A percentile compares a stretch with the other conserved stretches of the same genome.
phyloP scores from a whole-genome alignment of 1,139 yeast species.

The Taphrina pruni region DNA sequence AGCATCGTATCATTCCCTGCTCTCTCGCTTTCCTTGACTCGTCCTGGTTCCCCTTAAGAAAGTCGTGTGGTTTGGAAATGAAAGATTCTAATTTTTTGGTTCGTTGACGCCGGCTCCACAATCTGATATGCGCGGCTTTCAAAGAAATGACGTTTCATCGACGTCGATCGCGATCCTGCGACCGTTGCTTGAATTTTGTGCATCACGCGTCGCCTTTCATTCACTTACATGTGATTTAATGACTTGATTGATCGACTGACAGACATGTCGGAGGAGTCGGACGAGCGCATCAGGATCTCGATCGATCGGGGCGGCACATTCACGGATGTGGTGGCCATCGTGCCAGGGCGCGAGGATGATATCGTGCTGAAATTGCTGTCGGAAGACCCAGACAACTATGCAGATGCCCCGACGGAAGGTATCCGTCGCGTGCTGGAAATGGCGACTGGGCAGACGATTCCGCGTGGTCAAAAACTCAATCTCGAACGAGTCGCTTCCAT shows the following conservation, averaged over 20 bases:
- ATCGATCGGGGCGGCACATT: conserved; percentile 70
- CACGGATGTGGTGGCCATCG: conserved; percentile 71
- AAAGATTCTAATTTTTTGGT: too few relatives aligned
- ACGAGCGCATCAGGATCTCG: conserved; percentile 46
- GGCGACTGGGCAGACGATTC: conserved; percentile 32
- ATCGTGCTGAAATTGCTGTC: conserved; percentile 74
- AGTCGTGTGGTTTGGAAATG: neutral
- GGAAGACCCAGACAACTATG: conserved; percentile 83
- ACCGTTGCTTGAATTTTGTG: too few relatives aligned
- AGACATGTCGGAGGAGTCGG: neutral
- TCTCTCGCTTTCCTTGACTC: neutral
- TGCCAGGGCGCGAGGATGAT: conserved; percentile 58
- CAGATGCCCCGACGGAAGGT: conserved; percentile 91
- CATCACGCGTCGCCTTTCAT: too few relatives aligned
- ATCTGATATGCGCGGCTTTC: neutral
- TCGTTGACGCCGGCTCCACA: neutral
- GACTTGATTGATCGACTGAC: too few relatives aligned
- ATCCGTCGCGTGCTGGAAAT: conserved; percentile 74
- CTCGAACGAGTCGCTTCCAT: conserved; percentile 62
- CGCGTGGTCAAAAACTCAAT: conserved; percentile 56
- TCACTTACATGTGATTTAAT: too few relatives aligned
- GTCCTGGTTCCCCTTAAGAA: neutral
- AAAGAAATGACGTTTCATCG: too few relatives aligned
- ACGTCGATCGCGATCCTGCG: too few relatives aligned
- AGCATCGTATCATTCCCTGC: conserved; percentile 9